phyloP scores from a whole-genome alignment of 441 rosid genomes.

The Adansonia rubrostipa region DNA sequence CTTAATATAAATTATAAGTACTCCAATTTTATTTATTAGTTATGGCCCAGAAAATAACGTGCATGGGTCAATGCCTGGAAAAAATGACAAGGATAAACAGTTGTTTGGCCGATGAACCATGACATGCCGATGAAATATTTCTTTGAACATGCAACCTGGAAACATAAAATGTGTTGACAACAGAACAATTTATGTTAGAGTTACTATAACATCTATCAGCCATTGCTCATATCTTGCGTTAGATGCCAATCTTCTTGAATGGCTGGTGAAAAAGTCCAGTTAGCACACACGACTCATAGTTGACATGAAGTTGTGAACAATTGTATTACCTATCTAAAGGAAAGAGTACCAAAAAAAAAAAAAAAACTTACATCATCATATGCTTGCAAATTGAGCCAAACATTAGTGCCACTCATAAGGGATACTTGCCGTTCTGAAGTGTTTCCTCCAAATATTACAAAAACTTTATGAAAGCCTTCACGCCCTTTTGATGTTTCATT shows the following conservation, averaged over 20 bases:
- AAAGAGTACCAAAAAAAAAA: conserved; percentile 1
- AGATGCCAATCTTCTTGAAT: not conserved
- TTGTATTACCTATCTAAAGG: not conserved
- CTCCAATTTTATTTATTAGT: too few relatives aligned
- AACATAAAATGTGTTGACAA: too few relatives aligned
- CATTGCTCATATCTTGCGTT: not conserved
- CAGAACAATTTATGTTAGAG: not conserved
- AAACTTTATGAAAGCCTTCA: conserved; percentile 54
- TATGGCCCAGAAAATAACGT: too few relatives aligned
- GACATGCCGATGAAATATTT: too few relatives aligned
- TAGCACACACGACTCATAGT: not conserved
- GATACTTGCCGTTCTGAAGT: conserved; percentile 98
- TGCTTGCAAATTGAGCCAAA: conserved; percentile 91
- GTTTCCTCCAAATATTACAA: conserved; percentile 91
- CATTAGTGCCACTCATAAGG: conserved; percentile 95
- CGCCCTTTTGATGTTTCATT: conserved; percentile 37
- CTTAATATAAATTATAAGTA: too few relatives aligned
- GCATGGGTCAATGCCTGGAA: too few relatives aligned
- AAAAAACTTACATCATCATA: conserved; percentile 71
- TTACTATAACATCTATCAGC: not conserved
- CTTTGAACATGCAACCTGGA: too few relatives aligned
- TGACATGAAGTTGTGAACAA: conserved; percentile 20
- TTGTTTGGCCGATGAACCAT: too few relatives aligned
- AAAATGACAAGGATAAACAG: too few relatives aligned
- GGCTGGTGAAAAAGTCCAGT: too few relatives aligned